Evolutionary conservation across 352 stramenopile species (phyloP), one percentile per base, ranked within the genome.

Genomic region (Pythium vanterpoolii): DNA sequence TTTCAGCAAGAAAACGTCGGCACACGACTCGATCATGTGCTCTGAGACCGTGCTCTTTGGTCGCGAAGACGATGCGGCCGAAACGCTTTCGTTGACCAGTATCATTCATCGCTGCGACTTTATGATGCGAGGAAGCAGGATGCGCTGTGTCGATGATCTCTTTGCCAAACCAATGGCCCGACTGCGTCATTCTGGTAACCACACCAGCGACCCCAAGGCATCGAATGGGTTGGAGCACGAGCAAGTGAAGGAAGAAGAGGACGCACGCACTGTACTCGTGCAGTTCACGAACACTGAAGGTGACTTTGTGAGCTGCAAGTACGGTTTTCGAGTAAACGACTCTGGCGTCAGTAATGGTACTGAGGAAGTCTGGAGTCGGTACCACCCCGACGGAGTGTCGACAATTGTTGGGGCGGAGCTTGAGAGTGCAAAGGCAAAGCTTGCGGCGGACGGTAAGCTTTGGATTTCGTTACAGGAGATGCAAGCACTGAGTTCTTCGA

Each of bases 71-170:
- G 60, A 79, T 10, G 61, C 71, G 9, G 43, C 48, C 0, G 66
- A 73, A 23, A 49, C 64, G 11, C 66, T 96, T 0, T 50, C 64
- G 18, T 45, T 90, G 14, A 75, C 74, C 21, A 83, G 77, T 24
- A 66, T 81, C 26, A 38, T 82, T 14, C 86, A 95, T 52, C 83
- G 82, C 21, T 93, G 84, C 42, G 86, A 95, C 54, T 86, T 84
- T 28, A 73, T 94, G 56, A 91, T 95, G 77, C 73, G 83, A 62
- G 60, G 71, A 16, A 93, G 85, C 31, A 69, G 84, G 24, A 77
- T 70, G 36, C 79, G 74, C 4, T 94, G 83, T 44, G 47, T 84
- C 5, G 77, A 77, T 19, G 83, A 90, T 43, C 55, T 77, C 9
- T 59, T 76, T 19, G 73, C 70, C 1, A 71, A 80, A 19, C 74